Conservation (phyloP, 75 land plant species). For the Picea glauca region DNA sequence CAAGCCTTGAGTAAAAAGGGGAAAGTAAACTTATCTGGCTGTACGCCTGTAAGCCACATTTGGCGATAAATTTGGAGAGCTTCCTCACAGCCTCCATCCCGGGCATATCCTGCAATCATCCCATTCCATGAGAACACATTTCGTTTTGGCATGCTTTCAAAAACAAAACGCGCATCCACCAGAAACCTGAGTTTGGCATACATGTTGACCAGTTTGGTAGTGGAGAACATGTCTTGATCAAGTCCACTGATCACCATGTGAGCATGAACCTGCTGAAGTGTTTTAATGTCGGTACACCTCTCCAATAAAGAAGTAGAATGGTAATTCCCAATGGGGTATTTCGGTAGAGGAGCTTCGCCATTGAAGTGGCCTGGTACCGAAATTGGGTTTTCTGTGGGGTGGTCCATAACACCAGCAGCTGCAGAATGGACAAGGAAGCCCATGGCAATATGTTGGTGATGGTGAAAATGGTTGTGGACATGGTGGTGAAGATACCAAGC, state of each 20-base stretch:
- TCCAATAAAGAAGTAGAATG: not conserved
- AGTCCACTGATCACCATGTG: constrained; percentile 25
- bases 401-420: too few relatives aligned
- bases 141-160: constrained; percentile 23
- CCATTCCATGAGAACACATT: constrained; percentile 35
- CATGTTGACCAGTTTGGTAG: constrained; percentile 31
- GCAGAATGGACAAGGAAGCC: too few relatives aligned
- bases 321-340: too few relatives aligned
- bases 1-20: constrained; percentile 7
- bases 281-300: not conserved
- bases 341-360: too few relatives aligned
- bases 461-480: too few relatives aligned
- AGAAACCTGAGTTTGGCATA: constrained; percentile 25
- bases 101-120: constrained; percentile 19
- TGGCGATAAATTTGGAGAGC: constrained; percentile 11
- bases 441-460: too few relatives aligned
- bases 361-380: too few relatives aligned
- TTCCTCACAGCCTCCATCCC: constrained; percentile 15
- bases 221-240: constrained; percentile 20
- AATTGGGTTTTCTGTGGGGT: too few relatives aligned
- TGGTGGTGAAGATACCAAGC: too few relatives aligned
- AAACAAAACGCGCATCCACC: constrained; percentile 16
- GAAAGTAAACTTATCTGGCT: constrained; percentile 25
- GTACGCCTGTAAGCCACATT: constrained; percentile 16
- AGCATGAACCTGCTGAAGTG: not conserved